Base-by-base conservation (phyloP, 495 filamentous ascomycete species). In the Letharia lupina region DNA sequence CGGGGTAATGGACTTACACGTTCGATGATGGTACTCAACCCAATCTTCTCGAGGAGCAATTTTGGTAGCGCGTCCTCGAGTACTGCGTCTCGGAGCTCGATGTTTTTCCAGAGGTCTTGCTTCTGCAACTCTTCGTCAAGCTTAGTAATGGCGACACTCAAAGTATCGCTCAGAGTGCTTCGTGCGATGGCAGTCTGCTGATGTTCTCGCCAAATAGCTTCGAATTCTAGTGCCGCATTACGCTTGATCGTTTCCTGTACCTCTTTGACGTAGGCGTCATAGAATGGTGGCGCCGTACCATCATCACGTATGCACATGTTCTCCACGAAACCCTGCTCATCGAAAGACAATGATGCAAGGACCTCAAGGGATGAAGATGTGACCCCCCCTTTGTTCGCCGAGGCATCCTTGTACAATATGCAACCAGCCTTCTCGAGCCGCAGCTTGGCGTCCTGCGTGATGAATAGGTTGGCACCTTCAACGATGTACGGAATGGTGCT, bases 291-390 rank as follows among this genome's bases (percentile, higher is more conserved):
- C 3, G 86, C 87, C 41, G 87, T 86, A 64, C 92, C 95, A 67
- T 89, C 84, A 59, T 83, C 76, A 48, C 85, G 82, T 63, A 94
- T 82, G 76, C 95, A 98, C 95, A 98, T 98, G 79, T 98, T 85
- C 76, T 91, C 82, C 48, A 86, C 84, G 75, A 98, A 98, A 64
- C 86, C 87, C 61, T 83, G 76, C 68, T 98, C 93, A 74, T 98
- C 88, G 74, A 98, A 97, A 56, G 90, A 93, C 63, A 98, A 83
- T 0, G 92, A 91, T 13, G 94, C 94, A 23, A 98, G 83, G 7
- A 98, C 94, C 71, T 98, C 94, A 57, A 98, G 85, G 8, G 94
- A 98, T 0, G 94, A 98, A n/a, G 91, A 96, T 9, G 94, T 98
- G 59, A 98, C 94, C 74, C 94, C 94, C 71, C 94, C 94, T 82